phyloP scores from a whole-genome alignment of 805 yeast genomes.

The Candida ortonii region DNA sequence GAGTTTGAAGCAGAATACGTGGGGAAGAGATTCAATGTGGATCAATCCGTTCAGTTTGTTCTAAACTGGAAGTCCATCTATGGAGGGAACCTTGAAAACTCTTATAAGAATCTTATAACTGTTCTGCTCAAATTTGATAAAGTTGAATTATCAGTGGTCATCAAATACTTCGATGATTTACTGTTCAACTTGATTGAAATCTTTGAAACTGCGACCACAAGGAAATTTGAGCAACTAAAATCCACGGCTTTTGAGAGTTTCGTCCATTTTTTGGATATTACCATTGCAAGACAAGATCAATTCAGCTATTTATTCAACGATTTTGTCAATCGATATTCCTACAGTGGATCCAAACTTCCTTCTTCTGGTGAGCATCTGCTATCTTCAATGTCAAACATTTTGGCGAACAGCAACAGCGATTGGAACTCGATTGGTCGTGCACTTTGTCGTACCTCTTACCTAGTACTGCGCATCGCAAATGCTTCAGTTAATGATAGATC shows the following conservation, averaged over 20 bases:
- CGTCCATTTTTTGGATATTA: slow-evolving; percentile 58
- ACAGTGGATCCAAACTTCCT: slow-evolving; percentile 36
- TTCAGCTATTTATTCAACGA: slow-evolving; percentile 55
- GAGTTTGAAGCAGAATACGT: slow-evolving; percentile 63
- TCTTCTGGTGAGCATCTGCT: slow-evolving; percentile 51
- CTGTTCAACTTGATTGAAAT: slow-evolving; percentile 40
- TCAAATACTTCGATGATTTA: slow-evolving; percentile 62
- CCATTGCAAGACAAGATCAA: slow-evolving; percentile 64
- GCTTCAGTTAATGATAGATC: slow-evolving; percentile 8
- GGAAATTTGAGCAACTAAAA: slow-evolving; percentile 27
- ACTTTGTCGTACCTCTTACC: slow-evolving; percentile 55
- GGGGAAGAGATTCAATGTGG: slow-evolving; percentile 65
- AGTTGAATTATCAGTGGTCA: slow-evolving; percentile 50
- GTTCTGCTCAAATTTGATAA: slow-evolving; percentile 50
- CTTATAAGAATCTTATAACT: slow-evolving; percentile 42
- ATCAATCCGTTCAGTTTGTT: slow-evolving; percentile 50
- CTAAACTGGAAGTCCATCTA: slow-evolving; percentile 50
- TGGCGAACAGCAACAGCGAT: slow-evolving; percentile 46
- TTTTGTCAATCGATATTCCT: slow-evolving; percentile 36
- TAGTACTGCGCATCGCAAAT: slow-evolving; percentile 45
- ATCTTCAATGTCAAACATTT: slow-evolving; percentile 43
- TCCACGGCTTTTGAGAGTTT: slow-evolving; percentile 49
- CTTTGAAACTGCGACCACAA: slow-evolving; percentile 22
- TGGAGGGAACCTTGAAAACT: slow-evolving; percentile 39
- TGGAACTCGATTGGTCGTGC: slow-evolving; percentile 68